Conservation (phyloP, 805 yeast genomes). For the Ogataea paraovalis region DNA sequence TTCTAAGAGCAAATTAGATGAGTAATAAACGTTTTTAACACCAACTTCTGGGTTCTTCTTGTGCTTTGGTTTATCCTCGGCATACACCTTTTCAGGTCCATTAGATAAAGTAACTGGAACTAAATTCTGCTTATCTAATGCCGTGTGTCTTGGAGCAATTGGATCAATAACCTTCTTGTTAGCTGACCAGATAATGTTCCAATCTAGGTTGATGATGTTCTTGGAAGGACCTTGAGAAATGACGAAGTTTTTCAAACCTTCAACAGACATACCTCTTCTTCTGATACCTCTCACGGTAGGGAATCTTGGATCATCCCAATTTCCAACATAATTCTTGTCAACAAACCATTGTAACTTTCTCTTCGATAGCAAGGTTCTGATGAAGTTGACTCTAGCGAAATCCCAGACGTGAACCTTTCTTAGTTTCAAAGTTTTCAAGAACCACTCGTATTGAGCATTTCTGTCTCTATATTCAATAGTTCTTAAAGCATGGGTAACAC, state of each 20-base stretch:
- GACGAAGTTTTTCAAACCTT: slow-evolving; percentile 91
- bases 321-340: slow-evolving; percentile 77
- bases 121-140: slow-evolving; percentile 59
- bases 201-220: slow-evolving; percentile 93
- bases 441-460: slow-evolving; percentile 97
- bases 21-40: slow-evolving; percentile 67
- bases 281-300: slow-evolving; percentile 99
- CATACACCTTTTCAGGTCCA: slow-evolving; percentile 60
- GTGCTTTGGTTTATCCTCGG: slow-evolving; percentile 84
- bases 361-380: slow-evolving; percentile 91
- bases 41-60: slow-evolving; percentile 94
- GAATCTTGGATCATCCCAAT: slow-evolving; percentile 99
- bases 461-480: slow-evolving; percentile 99
- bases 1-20: slow-evolving; percentile 66
- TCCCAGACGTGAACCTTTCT: slow-evolving; percentile 98
- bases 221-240: slow-evolving; percentile 97
- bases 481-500: slow-evolving; percentile 96
- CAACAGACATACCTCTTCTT: slow-evolving; percentile 99
- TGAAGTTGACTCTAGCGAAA: slow-evolving; percentile 94
- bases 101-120: slow-evolving; percentile 64
- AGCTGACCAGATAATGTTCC: slow-evolving; percentile 97
- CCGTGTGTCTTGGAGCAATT: slow-evolving; percentile 92
- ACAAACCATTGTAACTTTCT: slow-evolving; percentile 99
- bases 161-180: slow-evolving; percentile 98
- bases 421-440: slow-evolving; percentile 71